Evolutionary conservation across 139 green algal species (phyloP).

Genomic region (Chlamydomonas sp.): DNA sequence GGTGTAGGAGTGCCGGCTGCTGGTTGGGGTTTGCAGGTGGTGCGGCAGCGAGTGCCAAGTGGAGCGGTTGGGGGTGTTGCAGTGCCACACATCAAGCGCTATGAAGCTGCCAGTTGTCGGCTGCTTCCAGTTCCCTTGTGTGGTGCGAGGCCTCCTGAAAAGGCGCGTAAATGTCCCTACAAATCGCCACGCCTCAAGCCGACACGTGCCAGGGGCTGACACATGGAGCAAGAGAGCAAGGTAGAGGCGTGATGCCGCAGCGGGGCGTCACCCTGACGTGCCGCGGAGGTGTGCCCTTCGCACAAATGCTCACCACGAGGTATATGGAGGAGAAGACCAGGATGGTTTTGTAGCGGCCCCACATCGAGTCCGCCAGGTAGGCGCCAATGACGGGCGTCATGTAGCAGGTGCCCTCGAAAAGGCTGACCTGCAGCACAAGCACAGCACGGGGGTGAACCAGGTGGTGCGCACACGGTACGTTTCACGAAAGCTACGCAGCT

Average conservation of each 20-base stretch:
- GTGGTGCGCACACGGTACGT: not conserved
- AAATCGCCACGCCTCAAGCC: not conserved
- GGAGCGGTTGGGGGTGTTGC: no score
- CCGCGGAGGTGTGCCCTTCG: no score
- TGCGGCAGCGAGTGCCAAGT: no score
- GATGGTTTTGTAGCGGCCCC: constrained; percentile 97
- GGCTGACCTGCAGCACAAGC: constrained; percentile 70
- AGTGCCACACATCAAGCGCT: no score
- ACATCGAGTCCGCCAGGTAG: constrained; percentile 88
- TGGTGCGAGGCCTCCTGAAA: no score
- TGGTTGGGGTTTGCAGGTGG: no score
- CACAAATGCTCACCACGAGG: constrained; percentile 62
- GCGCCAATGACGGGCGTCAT: constrained; percentile 93
- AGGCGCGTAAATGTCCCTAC: no score
- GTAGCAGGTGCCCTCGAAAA: constrained; percentile 96
- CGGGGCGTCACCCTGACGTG: no score
- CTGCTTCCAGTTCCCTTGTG: no score
- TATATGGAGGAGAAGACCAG: constrained; percentile 94
- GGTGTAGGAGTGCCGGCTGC: no score
- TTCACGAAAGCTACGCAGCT: not conserved
- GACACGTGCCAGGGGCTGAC: not conserved
- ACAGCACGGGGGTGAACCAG: not conserved
- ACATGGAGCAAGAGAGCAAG: not conserved
- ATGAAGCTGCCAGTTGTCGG: no score
- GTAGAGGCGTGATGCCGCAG: not conserved